These are phyloP conservation scores for Ustilago vetiveriae DNA, from an alignment of 1,284 basidiomycete genomes.

Conservation along the genomic window DNA sequence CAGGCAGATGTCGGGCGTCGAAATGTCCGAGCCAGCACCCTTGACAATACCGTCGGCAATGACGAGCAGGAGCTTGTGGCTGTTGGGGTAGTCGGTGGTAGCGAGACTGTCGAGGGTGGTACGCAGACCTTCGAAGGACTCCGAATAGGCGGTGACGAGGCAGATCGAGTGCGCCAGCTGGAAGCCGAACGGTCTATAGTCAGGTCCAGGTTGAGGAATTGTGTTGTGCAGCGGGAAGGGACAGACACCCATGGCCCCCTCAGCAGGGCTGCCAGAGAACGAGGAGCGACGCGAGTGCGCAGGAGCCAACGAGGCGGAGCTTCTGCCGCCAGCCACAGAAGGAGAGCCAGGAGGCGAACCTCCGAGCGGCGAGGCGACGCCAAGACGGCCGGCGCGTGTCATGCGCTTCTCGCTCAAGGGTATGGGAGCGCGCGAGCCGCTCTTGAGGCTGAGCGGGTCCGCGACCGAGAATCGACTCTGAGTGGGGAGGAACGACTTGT, in stretches of 20 bases:
- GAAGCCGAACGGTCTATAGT: slow-evolving; percentile 95
- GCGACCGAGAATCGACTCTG: slow-evolving; percentile 71
- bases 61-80: slow-evolving; percentile 93
- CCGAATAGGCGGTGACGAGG: slow-evolving; percentile 97
- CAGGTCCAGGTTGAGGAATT: slow-evolving; percentile 88
- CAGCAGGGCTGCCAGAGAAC: slow-evolving; percentile 48
- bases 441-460: slow-evolving; percentile 55
- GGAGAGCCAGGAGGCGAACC: slow-evolving; percentile 80
- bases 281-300: slow-evolving; percentile 59
- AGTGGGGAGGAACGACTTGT: slow-evolving; percentile 76
- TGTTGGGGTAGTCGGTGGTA: slow-evolving; percentile 98
- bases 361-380: slow-evolving; percentile 49
- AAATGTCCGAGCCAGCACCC: slow-evolving; percentile 71
- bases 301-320: slow-evolving; percentile 77
- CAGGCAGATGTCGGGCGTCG: slow-evolving; percentile 85
- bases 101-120: slow-evolving; percentile 97
- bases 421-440: slow-evolving; percentile 32
- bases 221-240: slow-evolving; percentile 92
- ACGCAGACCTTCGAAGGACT: slow-evolving; percentile 93
- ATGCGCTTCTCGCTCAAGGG: slow-evolving; percentile 49
- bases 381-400: slow-evolving; percentile 43
- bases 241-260: slow-evolving; percentile 59
- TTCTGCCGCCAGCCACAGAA: slow-evolving; percentile 78
- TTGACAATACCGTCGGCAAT: slow-evolving; percentile 99
- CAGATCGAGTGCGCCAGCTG: slow-evolving; percentile 93